Conservation (phyloP, 164 flowering plant genomes). For the Buxus sempervirens region DNA sequence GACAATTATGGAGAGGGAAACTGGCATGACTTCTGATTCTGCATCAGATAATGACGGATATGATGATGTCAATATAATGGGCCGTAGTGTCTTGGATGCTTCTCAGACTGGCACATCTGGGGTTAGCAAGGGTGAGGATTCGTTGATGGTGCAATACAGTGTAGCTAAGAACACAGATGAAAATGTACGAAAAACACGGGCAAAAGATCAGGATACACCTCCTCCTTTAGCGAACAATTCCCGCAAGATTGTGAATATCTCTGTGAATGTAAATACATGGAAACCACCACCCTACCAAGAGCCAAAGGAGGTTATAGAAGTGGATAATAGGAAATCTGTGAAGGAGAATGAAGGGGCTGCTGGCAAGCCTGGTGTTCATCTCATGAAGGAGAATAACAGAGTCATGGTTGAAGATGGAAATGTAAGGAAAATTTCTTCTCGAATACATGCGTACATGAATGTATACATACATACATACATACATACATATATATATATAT, state of each 20-base stretch:
- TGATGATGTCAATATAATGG: conserved; percentile 35
- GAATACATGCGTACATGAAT: too few relatives aligned
- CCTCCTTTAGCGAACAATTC: conserved; percentile 33
- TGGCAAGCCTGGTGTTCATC: conserved; percentile 26
- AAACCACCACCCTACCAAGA: conserved; percentile 62
- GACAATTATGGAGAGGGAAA: conserved; percentile 32
- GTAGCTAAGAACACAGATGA: conserved; percentile 41
- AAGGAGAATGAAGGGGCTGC: conserved; percentile 27
- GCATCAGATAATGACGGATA: conserved; percentile 57
- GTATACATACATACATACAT: too few relatives aligned
- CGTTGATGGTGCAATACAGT: conserved; percentile 40
- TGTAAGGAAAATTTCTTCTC: conserved; percentile 42
- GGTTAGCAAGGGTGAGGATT: conserved; percentile 42
- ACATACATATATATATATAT: too few relatives aligned
- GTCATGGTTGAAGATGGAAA: conserved; percentile 37
- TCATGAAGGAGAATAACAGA: conserved; percentile 34
- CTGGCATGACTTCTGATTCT: conserved; percentile 39
- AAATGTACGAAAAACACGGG: conserved; percentile 23
- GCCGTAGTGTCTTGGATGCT: conserved; percentile 26
- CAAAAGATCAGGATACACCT: conserved; percentile 40
- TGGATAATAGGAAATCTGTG: conserved; percentile 25
- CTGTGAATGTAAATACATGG: conserved; percentile 68
- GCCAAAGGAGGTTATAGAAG: conserved; percentile 27
- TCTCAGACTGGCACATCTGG: conserved; percentile 34
- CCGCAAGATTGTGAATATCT: conserved; percentile 50